These are phyloP conservation scores for Lactarius vividus DNA, from an alignment of 768 basidiomycete genomes.

Conservation along the genomic window DNA sequence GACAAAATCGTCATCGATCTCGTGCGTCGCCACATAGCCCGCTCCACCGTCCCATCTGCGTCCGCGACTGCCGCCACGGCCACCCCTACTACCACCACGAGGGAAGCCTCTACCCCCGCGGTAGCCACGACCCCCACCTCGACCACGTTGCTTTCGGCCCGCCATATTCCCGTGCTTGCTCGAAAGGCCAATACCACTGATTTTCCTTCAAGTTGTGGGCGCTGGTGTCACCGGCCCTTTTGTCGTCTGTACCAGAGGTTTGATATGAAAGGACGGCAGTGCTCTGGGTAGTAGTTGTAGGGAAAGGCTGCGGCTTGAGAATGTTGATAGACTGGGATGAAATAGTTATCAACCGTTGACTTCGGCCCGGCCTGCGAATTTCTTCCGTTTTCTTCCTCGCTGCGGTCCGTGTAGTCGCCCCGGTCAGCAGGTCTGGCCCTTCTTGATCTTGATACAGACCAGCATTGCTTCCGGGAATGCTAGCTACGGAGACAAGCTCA, in stretches of 20 bases:
- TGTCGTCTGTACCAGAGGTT: neutral
- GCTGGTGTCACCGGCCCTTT: neutral
- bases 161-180: neutral
- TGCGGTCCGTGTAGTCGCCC: neutral
- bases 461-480: neutral
- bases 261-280: neutral
- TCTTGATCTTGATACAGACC: neutral
- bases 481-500: neutral
- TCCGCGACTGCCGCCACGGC: slow-evolving; percentile 32
- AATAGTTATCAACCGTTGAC: neutral
- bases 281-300: neutral
- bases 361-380: neutral
- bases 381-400: neutral
- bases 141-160: slow-evolving; percentile 25
- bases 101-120: slow-evolving; percentile 32
- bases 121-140: slow-evolving; percentile 29
- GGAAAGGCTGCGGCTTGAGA: neutral
- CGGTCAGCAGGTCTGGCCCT: neutral
- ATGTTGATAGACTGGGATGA: neutral
- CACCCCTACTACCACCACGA: slow-evolving; percentile 34
- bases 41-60: slow-evolving; percentile 22
- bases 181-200: neutral
- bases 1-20: slow-evolving; percentile 26
- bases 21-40: slow-evolving; percentile 9
- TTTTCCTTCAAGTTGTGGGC: neutral